Evolutionary conservation across 1,284 basidiomycete species (phyloP), one percentile per base, ranked within the genome.

Genomic region (Apiotrichum montevideense): DNA sequence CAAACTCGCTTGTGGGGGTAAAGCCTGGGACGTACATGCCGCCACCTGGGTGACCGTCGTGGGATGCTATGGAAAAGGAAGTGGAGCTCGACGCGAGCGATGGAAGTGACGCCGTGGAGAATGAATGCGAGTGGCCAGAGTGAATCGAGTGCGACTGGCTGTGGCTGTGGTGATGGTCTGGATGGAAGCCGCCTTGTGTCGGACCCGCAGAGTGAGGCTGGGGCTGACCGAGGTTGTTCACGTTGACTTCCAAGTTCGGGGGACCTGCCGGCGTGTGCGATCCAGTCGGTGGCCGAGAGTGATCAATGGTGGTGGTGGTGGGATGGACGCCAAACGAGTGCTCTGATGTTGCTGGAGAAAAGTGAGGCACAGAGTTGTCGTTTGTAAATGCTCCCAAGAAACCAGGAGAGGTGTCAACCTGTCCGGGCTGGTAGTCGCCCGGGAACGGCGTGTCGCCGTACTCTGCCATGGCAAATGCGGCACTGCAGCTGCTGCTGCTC

Each of bases 71-170:
- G 14, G 61, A 63, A 42, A 59, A 58, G 3, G 58, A 59, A 3
- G 58, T 57, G 2, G 59, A 62, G 14, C 53, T 58, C 7, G 60
- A 64, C 3, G 61, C 57, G 4, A 63, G 51, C 4, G 62, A 63
- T 1, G 61, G 55, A 2, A 63, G 54, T 2, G 63, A 65, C 10
- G 61, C 58, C 6, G 52, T 58, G 11, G 57, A 57, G 54, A 61
- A 64, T 10, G 63, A 56, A 44, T 61, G 57, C 40, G 54, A 56
- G 40, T 62, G 57, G 2, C 55, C 60, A 32, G 50, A 51, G 33
- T 51, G 35, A 35, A 49, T 37, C 21, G 47, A 49, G 35, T 49
- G 47, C 4, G 47, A 49, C n/a, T 37, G 37, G 11, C 42, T 51
- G 44, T 49, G 56, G 48, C 42, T 51, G 44, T 49, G 56, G 48